Percentiles rank a stretch among this genome's conserved stretches.
phyloP scores from a whole-genome alignment of 2,329 filamentous ascomycete species.

The Pseudopyrenochaeta lycopersici region DNA sequence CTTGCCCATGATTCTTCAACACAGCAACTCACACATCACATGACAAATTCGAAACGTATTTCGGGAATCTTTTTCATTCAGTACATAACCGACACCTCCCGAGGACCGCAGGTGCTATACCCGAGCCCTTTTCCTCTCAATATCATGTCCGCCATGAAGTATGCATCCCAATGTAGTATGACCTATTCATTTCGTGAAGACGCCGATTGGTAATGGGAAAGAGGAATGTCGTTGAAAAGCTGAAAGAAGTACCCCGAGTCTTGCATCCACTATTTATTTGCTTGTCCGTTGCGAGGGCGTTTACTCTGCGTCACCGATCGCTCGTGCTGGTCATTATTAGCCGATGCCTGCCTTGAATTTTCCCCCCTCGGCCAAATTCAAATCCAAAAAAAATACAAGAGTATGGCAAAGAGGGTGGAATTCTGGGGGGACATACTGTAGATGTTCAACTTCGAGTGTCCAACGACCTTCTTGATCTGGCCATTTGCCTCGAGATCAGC shows the following conservation, averaged over 20 bases:
- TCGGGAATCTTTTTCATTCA: conserved; percentile 48
- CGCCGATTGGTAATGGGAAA: conserved; percentile 47
- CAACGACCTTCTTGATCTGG: conserved; percentile 96
- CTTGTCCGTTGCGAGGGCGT: conserved; percentile 27
- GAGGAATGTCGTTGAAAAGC: conserved; percentile 45
- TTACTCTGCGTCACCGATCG: conserved; percentile 49
- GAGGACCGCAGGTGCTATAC: conserved; percentile 31
- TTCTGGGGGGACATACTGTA: conserved; percentile 74
- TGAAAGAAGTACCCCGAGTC: conserved; percentile 38
- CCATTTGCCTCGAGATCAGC: conserved; percentile 97
- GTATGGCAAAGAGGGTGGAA: not conserved
- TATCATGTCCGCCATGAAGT: conserved; percentile 44
- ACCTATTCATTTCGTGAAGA: conserved; percentile 44
- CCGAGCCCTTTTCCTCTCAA: conserved; percentile 37
- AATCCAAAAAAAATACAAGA: not conserved
- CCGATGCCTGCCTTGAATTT: not conserved
- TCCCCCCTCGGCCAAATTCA: not conserved
- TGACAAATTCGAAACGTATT: conserved; percentile 10
- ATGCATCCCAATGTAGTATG: conserved; percentile 38
- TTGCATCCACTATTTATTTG: conserved; percentile 32
- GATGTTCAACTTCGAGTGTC: conserved; percentile 97
- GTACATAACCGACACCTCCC: conserved; percentile 45
- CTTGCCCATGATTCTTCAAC: too few species aligned
- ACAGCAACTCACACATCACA: not conserved
- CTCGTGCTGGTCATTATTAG: conserved; percentile 39